phyloP scores from a whole-genome alignment of 169 alveolate species.

The Cryptosporidium baileyi region DNA sequence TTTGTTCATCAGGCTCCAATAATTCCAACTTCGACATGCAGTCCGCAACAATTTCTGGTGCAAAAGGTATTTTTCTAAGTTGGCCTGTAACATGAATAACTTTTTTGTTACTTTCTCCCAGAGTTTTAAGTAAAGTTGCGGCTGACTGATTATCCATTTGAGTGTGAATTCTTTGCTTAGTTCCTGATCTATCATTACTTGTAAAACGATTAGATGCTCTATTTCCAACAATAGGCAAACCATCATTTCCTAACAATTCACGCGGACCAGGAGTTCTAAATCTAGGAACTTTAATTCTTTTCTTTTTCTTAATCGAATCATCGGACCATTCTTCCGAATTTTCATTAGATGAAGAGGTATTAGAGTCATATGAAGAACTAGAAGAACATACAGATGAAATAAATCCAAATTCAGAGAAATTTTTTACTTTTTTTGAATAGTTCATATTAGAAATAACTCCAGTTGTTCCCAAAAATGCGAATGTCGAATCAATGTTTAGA shows the following conservation, averaged over 20 bases:
- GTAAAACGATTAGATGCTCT: background rate
- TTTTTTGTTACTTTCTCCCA: background rate
- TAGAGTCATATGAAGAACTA: slow-evolving; percentile 1
- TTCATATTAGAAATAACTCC: background rate
- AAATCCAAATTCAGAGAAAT: background rate
- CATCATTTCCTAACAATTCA: slow-evolving; percentile 46
- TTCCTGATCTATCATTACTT: background rate
- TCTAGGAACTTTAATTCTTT: slow-evolving; percentile 24
- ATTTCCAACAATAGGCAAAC: slow-evolving; percentile 43
- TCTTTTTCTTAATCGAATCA: slow-evolving; percentile 6
- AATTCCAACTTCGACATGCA: slow-evolving; percentile 79
- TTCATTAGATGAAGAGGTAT: slow-evolving; percentile 27
- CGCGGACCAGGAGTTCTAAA: slow-evolving; percentile 70
- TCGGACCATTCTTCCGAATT: slow-evolving; percentile 35
- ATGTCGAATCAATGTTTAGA: background rate
- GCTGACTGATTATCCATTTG: background rate
- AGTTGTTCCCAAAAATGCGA: background rate
- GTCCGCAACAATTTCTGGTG: slow-evolving; percentile 74
- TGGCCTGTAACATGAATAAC: slow-evolving; percentile 68
- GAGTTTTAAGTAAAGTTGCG: background rate
- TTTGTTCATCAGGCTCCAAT: slow-evolving; percentile 80
- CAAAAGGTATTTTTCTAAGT: slow-evolving; percentile 73
- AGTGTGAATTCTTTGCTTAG: background rate
- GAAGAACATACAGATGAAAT: background rate
- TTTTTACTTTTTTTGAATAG: too few species aligned